These are phyloP conservation scores for Knoxia roxburghii DNA, from an alignment of 257 asterid species.

Conservation along the genomic window DNA sequence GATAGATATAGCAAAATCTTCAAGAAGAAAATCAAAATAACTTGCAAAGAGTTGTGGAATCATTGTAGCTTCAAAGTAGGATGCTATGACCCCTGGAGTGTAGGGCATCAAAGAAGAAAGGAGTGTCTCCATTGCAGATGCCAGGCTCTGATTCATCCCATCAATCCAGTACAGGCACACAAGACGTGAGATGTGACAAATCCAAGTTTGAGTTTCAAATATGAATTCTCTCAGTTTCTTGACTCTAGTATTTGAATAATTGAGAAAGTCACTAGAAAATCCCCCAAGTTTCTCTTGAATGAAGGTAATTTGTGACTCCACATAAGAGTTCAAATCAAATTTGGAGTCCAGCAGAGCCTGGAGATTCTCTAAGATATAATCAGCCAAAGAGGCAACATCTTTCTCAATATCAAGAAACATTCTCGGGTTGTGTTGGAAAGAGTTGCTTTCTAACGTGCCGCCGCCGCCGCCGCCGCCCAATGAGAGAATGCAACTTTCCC, in stretches of 20 bases:
- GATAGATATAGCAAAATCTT: not conserved
- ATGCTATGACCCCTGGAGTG: not conserved
- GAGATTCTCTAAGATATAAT: not conserved
- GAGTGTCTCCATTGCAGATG: not conserved
- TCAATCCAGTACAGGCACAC: not conserved
- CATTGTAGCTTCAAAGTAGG: not conserved
- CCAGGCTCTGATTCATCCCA: not conserved
- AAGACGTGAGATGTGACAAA: not conserved
- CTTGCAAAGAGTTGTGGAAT: not conserved
- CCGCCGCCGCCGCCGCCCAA: not conserved
- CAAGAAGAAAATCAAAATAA: not conserved
- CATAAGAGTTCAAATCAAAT: not conserved
- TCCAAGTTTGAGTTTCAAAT: not conserved
- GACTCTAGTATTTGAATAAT: not conserved
- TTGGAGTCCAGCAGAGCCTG: not conserved
- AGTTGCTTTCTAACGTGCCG: no score
- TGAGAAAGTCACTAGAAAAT: not conserved
- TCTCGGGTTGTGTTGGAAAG: not conserved
- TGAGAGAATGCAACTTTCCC: not conserved
- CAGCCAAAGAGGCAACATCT: not conserved
- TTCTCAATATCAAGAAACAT: not conserved
- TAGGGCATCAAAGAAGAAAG: not conserved
- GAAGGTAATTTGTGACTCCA: not conserved
- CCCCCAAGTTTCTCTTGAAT: not conserved
- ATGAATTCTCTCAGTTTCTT: not conserved